Conservation (phyloP, 2,329 filamentous ascomycete genomes). For the Biscogniauxia marginata region DNA sequence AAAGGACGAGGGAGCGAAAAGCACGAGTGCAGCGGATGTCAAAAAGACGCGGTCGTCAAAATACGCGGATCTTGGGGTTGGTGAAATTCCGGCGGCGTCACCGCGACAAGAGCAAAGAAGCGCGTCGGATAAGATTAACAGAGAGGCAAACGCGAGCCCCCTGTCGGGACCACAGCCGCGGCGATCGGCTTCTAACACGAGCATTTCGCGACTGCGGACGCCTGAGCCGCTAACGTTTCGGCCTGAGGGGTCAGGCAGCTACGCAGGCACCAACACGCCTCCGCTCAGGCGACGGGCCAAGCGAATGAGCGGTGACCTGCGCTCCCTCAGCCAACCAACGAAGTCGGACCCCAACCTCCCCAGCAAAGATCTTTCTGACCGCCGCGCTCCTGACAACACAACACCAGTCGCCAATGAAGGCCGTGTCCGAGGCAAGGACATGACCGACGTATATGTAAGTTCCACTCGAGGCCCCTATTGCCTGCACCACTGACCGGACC, state of each 20-base stretch:
- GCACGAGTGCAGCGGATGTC: conserved; percentile 14
- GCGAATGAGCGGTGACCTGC: conserved; percentile 73
- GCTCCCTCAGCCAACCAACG: conserved; percentile 61
- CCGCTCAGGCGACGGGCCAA: conserved; percentile 67
- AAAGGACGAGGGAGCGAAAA: conserved; percentile 7
- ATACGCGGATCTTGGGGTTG: conserved; percentile 18
- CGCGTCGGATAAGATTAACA: conserved; percentile 38
- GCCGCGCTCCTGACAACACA: conserved; percentile 29
- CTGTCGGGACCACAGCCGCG: conserved; percentile 28
- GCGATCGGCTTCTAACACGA: conserved; percentile 53
- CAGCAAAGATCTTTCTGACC: conserved; percentile 41
- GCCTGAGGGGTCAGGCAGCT: conserved; percentile 62
- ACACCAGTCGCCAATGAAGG: conserved; percentile 84
- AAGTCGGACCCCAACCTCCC: conserved; percentile 35
- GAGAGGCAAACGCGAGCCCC: conserved; percentile 19
- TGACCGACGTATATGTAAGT: conserved; percentile 94
- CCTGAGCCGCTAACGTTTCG: conserved; percentile 55
- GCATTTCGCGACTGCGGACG: conserved; percentile 50
- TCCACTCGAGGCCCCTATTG: conserved; percentile 16
- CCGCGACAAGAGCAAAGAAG: conserved; percentile 29
- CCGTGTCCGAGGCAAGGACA: conserved; percentile 78
- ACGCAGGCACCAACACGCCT: conserved; percentile 57
- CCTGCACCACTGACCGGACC: conserved; percentile 14
- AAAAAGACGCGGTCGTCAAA: conserved; percentile 20
- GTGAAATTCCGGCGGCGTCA: conserved; percentile 17